Evolutionary conservation across 768 basidiomycete genomes (phyloP).

Genomic region (Lactifluus volemus): DNA sequence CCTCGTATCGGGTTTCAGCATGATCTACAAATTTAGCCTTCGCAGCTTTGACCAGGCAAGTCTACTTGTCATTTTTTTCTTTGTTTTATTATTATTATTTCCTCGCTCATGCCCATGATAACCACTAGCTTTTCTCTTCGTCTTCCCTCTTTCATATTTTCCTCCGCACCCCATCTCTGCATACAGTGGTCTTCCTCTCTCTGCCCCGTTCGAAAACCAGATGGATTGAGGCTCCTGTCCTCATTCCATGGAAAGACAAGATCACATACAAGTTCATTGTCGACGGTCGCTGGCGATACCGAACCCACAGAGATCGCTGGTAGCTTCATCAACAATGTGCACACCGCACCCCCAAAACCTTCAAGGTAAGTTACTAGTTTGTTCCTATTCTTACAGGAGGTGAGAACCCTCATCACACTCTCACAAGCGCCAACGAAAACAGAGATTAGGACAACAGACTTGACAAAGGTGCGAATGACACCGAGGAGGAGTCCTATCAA

Average conservation of each 20-base stretch:
- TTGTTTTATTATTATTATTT: not conserved
- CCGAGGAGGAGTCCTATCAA: not conserved
- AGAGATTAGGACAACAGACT: not conserved
- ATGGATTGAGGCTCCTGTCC: constrained; percentile 25
- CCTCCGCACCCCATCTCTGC: constrained; percentile 13
- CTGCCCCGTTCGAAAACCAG: constrained; percentile 22
- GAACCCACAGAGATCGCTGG: constrained; percentile 25
- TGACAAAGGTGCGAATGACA: not conserved
- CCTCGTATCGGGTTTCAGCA: constrained; percentile 27
- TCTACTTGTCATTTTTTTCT: not conserved
- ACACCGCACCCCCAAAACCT: constrained; percentile 20
- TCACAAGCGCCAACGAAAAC: not conserved
- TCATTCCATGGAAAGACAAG: constrained; percentile 24
- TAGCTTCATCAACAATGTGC: constrained; percentile 29
- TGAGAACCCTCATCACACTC: too few species aligned
- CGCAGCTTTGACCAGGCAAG: constrained; percentile 22
- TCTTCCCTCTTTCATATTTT: constrained; percentile 16
- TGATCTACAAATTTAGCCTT: too few species aligned
- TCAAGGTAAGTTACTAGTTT: too few species aligned
- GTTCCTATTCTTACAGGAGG: too few species aligned
- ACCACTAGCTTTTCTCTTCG: constrained; percentile 16
- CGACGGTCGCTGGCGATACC: constrained; percentile 27
- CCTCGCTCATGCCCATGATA: constrained; percentile 14
- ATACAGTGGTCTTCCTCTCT: constrained; percentile 25
- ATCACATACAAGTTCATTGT: constrained; percentile 30